Conservation (phyloP, 352 stramenopile species). For the Pythium dissotocum region DNA sequence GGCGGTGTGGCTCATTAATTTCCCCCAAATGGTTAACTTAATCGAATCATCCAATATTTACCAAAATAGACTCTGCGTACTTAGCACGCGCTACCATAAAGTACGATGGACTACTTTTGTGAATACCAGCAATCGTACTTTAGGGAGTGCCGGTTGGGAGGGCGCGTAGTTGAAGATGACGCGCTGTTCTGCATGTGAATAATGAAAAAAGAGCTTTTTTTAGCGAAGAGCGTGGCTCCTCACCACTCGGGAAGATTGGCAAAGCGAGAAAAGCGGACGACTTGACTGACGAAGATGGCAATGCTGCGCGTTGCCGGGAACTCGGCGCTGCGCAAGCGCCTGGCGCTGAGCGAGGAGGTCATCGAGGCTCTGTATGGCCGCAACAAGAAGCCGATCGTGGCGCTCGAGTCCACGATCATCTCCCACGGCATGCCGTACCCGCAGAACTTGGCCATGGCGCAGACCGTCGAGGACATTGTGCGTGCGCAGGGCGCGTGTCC, state of each 20-base stretch:
- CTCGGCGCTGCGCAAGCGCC: conserved; percentile 28
- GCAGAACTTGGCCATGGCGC: conserved; percentile 94
- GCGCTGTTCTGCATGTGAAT: background rate
- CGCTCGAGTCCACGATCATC: conserved; percentile 99
- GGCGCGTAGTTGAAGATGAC: conserved; percentile 4
- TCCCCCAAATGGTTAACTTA: conserved; percentile 6
- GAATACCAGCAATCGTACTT: background rate
- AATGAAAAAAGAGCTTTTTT: background rate
- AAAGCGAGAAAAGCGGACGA: conserved; percentile 5
- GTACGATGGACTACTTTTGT: background rate
- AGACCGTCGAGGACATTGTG: conserved; percentile 91
- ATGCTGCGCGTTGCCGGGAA: conserved; percentile 27
- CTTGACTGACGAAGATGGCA: background rate
- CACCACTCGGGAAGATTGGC: background rate
- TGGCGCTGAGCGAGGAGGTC: conserved; percentile 34
- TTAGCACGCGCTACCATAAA: background rate
- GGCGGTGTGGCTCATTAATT: background rate
- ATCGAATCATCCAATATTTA: background rate
- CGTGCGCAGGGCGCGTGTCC: conserved; percentile 83
- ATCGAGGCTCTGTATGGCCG: conserved; percentile 33
- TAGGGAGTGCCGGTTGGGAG: background rate
- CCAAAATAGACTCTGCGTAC: conserved; percentile 1
- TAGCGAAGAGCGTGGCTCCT: background rate
- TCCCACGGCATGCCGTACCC: conserved; percentile 98
- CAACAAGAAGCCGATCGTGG: conserved; percentile 72